Percentiles rank a stretch among this genome's conserved stretches.
phyloP scores from a whole-genome alignment of 2,329 filamentous ascomycete species.

The Apiospora marii region DNA sequence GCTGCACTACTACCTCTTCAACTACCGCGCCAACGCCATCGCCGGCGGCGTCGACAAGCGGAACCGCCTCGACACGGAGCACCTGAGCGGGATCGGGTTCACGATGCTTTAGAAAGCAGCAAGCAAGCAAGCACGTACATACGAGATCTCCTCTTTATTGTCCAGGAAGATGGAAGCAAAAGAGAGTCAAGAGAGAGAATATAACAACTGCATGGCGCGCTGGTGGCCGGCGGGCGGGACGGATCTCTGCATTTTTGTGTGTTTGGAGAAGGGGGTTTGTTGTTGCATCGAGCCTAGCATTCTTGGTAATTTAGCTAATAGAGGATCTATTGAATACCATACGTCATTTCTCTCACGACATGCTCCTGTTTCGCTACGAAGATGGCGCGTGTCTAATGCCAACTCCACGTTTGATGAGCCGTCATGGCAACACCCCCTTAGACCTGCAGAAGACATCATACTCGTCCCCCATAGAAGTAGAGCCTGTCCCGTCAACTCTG shows the following conservation, averaged over 20 bases:
- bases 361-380: not conserved
- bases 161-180: not conserved
- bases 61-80: slow-evolving; percentile 79
- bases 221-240: not conserved
- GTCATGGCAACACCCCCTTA: too few species aligned
- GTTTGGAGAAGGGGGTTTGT: not conserved
- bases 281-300: slow-evolving; percentile 18
- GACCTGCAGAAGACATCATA: too few species aligned
- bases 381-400: too few species aligned
- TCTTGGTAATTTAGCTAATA: slow-evolving; percentile 19
- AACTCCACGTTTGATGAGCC: too few species aligned
- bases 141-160: too few species aligned
- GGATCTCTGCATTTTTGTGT: not conserved
- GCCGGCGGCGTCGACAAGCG: slow-evolving; percentile 82
- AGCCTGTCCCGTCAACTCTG: too few species aligned
- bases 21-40: slow-evolving; percentile 90
- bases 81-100: slow-evolving; percentile 86
- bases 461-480: too few species aligned
- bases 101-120: slow-evolving; percentile 70
- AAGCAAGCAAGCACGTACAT: not conserved
- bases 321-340: slow-evolving; percentile 11
- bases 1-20: slow-evolving; percentile 97
- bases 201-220: not conserved
- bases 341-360: not conserved
- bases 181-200: not conserved